phyloP scores from a whole-genome alignment of 2,329 filamentous ascomycete genomes.

The Ophiostoma sp. region DNA sequence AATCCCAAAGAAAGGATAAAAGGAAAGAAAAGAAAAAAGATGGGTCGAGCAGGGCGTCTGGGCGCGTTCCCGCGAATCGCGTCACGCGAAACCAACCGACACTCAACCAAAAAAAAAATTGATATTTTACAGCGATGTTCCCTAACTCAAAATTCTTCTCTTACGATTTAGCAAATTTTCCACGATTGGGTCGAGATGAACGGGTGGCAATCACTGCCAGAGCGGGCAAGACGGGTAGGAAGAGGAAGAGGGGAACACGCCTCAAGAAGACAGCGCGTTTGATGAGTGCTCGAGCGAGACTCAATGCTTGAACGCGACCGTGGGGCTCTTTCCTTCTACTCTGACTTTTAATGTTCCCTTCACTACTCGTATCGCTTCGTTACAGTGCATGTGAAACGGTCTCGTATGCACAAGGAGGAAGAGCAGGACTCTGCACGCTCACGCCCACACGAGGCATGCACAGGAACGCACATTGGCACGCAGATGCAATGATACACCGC shows the following conservation, averaged over 20 bases:
- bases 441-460: background rate
- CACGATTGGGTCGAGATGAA: slow-evolving; percentile 1
- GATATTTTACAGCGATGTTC: background rate
- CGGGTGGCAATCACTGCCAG: background rate
- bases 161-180: background rate
- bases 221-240: background rate
- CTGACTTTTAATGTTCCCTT: background rate
- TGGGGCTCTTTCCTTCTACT: background rate
- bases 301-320: background rate
- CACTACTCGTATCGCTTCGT: background rate
- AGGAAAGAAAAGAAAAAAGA: background rate
- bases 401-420: background rate
- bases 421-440: background rate
- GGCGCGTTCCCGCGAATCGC: slow-evolving; percentile 5
- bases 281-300: background rate
- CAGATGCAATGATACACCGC: slow-evolving; percentile 1
- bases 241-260: background rate
- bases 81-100: slow-evolving; percentile 8
- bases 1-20: background rate
- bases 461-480: background rate
- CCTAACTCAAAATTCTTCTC: background rate
- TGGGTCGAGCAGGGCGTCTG: background rate
- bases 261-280: background rate
- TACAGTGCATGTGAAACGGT: slow-evolving; percentile 24
- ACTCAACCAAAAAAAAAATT: background rate